Conservation (phyloP, 768 basidiomycete species). For the Pulveroboletus sp. region DNA sequence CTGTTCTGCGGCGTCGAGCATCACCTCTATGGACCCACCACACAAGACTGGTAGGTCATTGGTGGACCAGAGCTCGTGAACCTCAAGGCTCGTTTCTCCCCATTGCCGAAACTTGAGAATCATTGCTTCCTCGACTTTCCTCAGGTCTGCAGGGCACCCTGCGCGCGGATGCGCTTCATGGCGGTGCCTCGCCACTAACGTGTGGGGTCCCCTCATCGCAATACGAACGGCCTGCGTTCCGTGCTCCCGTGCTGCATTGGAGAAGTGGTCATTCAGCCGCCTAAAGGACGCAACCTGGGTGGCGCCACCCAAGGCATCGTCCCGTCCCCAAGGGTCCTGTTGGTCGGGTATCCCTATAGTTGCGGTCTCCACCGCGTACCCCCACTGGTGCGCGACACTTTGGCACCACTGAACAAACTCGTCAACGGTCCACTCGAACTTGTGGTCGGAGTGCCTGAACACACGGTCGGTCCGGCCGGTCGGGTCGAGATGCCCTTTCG, state of each 20-base stretch:
- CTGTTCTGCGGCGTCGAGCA: constrained; percentile 24
- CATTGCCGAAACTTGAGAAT: constrained; percentile 51
- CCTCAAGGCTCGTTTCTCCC: constrained; percentile 43
- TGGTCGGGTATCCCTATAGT: constrained; percentile 58
- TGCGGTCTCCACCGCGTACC: constrained; percentile 58
- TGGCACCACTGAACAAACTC: constrained; percentile 70
- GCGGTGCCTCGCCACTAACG: constrained; percentile 42
- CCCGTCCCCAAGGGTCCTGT: constrained; percentile 68
- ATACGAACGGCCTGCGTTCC: constrained; percentile 6
- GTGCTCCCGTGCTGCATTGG: constrained; percentile 28
- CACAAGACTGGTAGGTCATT: constrained; percentile 32
- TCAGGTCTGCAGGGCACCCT: constrained; percentile 36
- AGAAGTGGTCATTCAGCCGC: constrained; percentile 36
- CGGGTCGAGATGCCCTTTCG: constrained; percentile 63
- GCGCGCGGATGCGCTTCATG: constrained; percentile 50
- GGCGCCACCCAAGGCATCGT: constrained; percentile 59
- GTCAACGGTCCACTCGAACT: constrained; percentile 81
- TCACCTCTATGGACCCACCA: constrained; percentile 31
- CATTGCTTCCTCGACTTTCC: constrained; percentile 47
- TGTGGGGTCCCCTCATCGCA: constrained; percentile 34
- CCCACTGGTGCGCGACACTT: constrained; percentile 56
- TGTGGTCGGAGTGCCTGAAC: constrained; percentile 81
- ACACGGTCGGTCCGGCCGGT: constrained; percentile 67
- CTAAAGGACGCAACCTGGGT: constrained; percentile 63
- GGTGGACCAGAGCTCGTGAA: constrained; percentile 45